Evolutionary conservation across 106 monocot species (phyloP).

Genomic region (Vanilla planifolia): DNA sequence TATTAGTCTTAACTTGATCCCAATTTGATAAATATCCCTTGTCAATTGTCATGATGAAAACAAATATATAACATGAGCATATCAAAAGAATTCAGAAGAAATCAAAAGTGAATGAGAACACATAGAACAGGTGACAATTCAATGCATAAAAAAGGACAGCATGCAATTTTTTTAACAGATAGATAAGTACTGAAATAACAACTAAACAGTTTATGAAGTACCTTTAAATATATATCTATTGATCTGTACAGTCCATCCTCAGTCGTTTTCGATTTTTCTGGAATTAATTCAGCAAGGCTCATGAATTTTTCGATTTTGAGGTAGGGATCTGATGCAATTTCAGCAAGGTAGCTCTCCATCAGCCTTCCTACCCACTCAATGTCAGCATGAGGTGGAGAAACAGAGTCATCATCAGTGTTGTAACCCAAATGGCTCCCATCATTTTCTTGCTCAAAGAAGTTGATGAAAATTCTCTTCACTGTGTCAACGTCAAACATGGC

Average conservation of each 20-base stretch:
- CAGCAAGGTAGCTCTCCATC: constrained; percentile 79
- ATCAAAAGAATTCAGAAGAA: no score
- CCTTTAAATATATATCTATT: constrained; percentile 93
- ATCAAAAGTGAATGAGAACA: no score
- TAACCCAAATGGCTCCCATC: constrained; percentile 21
- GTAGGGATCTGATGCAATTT: constrained; percentile 73
- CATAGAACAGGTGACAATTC: no score
- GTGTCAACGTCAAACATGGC: constrained; percentile 68
- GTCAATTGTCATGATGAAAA: no score
- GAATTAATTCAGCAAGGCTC: constrained; percentile 64
- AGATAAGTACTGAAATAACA: no score
- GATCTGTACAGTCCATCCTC: constrained; percentile 95
- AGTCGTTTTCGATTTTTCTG: constrained; percentile 50
- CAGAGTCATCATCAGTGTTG: constrained; percentile 29
- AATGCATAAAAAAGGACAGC: no score
- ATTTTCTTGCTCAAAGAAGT: constrained; percentile 53
- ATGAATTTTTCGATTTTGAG: constrained; percentile 51
- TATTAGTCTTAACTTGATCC: no score
- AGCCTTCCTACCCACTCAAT: constrained; percentile 62
- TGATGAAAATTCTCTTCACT: constrained; percentile 62
- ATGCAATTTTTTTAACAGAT: no score
- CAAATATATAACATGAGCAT: no score
- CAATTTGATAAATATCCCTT: no score
- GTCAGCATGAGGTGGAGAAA: constrained; percentile 28
- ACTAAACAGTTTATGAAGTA: constrained; percentile 2